Percentiles rank a stretch among this genome's conserved stretches.
phyloP scores from a whole-genome alignment of 2,329 filamentous ascomycete genomes.

The Fusarium sp. region DNA sequence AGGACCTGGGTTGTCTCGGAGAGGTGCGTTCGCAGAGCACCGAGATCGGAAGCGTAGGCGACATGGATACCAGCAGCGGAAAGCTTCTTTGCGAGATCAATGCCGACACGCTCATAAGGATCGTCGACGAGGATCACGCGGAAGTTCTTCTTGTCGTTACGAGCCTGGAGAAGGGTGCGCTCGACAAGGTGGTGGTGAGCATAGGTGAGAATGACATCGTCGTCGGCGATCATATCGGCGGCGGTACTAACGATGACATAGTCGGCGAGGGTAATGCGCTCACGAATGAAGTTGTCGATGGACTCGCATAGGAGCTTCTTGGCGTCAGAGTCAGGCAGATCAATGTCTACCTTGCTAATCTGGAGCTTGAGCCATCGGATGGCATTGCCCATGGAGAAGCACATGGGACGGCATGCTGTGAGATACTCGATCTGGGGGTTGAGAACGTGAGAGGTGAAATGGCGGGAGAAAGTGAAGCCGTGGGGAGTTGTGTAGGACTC shows the following conservation, averaged over 20 bases:
- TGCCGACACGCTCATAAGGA: constrained; percentile 67
- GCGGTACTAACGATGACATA: constrained; percentile 86
- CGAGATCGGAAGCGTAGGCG: constrained; percentile 83
- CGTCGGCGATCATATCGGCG: constrained; percentile 80
- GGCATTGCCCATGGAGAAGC: constrained; percentile 96
- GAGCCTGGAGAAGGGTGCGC: constrained; percentile 82
- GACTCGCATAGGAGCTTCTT: constrained; percentile 83
- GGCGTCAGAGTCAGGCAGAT: constrained; percentile 84
- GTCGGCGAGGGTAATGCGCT: constrained; percentile 90
- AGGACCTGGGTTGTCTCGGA: constrained; percentile 79
- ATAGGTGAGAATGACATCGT: constrained; percentile 88
- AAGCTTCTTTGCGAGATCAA: constrained; percentile 77
- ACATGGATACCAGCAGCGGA: constrained; percentile 79
- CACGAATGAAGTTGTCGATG: constrained; percentile 91
- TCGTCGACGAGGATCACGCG: constrained; percentile 88
- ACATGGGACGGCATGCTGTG: constrained; percentile 93
- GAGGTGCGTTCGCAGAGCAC: constrained; percentile 82
- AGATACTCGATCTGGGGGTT: constrained; percentile 97
- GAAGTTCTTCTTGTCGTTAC: constrained; percentile 79
- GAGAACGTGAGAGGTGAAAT: constrained; percentile 91
- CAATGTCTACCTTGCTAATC: constrained; percentile 91
- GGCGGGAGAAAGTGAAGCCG: constrained; percentile 86
- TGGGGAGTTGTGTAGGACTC: constrained; percentile 91
- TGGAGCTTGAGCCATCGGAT: constrained; percentile 95
- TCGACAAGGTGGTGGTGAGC: constrained; percentile 90